These are phyloP conservation scores for Aspergillus alliaceus DNA, from an alignment of 2,329 filamentous ascomycete genomes.

Conservation along the genomic window DNA sequence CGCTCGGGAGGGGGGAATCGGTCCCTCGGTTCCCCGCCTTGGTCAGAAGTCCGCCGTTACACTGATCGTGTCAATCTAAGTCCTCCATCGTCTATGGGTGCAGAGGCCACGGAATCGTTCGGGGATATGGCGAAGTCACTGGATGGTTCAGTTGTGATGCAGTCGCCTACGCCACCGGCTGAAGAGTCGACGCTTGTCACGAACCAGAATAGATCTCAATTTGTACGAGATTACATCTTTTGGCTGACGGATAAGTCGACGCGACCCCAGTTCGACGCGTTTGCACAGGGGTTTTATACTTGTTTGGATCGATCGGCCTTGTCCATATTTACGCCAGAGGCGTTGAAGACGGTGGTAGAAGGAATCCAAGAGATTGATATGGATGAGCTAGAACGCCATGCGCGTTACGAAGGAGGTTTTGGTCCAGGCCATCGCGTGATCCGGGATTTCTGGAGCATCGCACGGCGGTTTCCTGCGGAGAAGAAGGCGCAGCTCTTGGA, in stretches of 20 bases:
- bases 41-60: constrained; percentile 24
- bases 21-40: constrained; percentile 15
- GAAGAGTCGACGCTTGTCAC: constrained; percentile 73
- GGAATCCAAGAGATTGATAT: constrained; percentile 81
- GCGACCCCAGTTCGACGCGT: constrained; percentile 73
- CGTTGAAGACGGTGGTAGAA: constrained; percentile 78
- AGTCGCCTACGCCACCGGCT: constrained; percentile 31
- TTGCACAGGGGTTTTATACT: constrained; percentile 74
- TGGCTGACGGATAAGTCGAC: constrained; percentile 81
- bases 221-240: constrained; percentile 79
- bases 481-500: constrained; percentile 79
- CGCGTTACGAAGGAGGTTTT: constrained; percentile 80
- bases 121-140: constrained; percentile 23
- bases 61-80: constrained; percentile 17
- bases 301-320: constrained; percentile 72
- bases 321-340: constrained; percentile 66
- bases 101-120: constrained; percentile 18
- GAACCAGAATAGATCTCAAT: constrained; percentile 72
- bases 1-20: constrained; percentile 1
- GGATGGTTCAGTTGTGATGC: constrained; percentile 22
- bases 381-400: constrained; percentile 65
- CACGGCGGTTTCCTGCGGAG: constrained; percentile 61
- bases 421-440: constrained; percentile 68
- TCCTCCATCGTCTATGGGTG: constrained; percentile 23
- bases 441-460: constrained; percentile 79